Base-by-base conservation (phyloP, 768 basidiomycete species). In the Gautieria morchelliformis region DNA sequence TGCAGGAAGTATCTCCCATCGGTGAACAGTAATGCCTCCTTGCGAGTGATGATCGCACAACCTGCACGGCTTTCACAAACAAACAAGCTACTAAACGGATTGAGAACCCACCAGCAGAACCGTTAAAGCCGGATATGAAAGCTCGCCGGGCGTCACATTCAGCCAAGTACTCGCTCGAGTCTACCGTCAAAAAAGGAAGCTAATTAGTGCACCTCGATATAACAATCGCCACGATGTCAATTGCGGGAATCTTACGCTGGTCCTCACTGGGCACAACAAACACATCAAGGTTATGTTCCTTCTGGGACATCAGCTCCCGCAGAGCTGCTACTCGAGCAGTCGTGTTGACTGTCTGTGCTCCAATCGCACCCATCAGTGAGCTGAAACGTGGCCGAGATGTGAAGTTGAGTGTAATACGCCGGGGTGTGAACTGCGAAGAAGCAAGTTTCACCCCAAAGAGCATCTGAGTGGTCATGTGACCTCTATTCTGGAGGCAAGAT, bases 1-100 rank as follows among this genome's bases (percentile, higher is more conserved):
- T 99, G 95, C 33, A 97, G 72, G 66, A 89, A 96, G 66, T 99
- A 99, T 46, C 95, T 74, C 3, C 95, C 96, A 73, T 99, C 95
- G 2, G 95, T 98, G 72, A 95, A 98, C 50, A 96, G 75, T 60
- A 76, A 83, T 0, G 93, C 94, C 4, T 82, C 73, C 30, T 84
- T 74, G 48, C 71, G 66, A 0, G 89, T 89, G 22, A 95, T 74
- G 44, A 94, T 67, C 2, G 91, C 93, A 59, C 82, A 87, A 46
- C 90, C 89, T 85, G 62, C 58, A 46, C n/a, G 33, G 35, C 24
- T n/a, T 53, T 65, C 35, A 37, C 24, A 52, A 44, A n/a, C 49
- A 32, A 8, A 53, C 14, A 44, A 6, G 39, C 42, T 30, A 49
- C 22, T 24, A 40, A n/a, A 33, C 22, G 37, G 12, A 8, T n/a